phyloP scores from a whole-genome alignment of 2,329 filamentous ascomycete genomes.

The Nemania bipapillata region DNA sequence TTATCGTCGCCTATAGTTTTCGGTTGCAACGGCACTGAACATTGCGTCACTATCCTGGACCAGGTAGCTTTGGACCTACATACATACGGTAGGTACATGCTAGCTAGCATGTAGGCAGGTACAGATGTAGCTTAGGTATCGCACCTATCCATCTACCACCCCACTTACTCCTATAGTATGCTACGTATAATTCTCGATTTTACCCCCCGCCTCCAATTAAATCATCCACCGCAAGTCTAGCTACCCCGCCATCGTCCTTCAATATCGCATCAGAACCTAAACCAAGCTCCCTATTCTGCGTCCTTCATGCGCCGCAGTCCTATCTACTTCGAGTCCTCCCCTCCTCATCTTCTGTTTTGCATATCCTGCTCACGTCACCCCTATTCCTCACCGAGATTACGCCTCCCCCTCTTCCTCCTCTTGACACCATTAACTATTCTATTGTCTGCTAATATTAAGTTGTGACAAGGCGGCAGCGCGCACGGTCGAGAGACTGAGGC shows the following conservation, averaged over 20 bases:
- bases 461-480: background rate
- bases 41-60: slow-evolving; percentile 18
- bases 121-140: background rate
- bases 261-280: slow-evolving; percentile 19
- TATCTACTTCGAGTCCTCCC: background rate
- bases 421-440: no score
- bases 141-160: no score
- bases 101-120: background rate
- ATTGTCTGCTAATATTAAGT: no score
- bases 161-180: no score
- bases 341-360: background rate
- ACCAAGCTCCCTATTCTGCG: background rate
- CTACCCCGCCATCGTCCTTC: slow-evolving; percentile 30
- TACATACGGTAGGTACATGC: background rate
- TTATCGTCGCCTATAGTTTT: background rate
- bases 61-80: background rate
- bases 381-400: background rate
- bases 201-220: slow-evolving; percentile 28
- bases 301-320: background rate
- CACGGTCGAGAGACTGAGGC: background rate
- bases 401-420: no score
- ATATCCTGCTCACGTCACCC: slow-evolving; percentile 25
- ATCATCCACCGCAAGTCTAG: background rate
- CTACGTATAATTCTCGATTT: background rate
- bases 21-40: slow-evolving; percentile 24